Conservation (phyloP, 768 basidiomycete genomes). For the Phaeotremella fagi region DNA sequence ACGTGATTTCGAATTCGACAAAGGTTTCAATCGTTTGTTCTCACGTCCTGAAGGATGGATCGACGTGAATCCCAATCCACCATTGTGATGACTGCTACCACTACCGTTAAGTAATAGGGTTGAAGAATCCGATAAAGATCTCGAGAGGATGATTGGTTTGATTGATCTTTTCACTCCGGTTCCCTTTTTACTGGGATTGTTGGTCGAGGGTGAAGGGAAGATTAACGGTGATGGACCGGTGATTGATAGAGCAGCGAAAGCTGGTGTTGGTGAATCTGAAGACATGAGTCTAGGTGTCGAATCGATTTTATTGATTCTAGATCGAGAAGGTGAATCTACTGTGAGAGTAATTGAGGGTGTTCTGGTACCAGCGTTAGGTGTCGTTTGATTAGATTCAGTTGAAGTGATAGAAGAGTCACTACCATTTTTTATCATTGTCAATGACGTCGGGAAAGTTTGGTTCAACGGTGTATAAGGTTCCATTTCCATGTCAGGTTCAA, state of each 20-base stretch:
- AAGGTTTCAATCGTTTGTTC: slow-evolving; percentile 9
- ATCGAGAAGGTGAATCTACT: slow-evolving; percentile 9
- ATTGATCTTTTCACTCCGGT: slow-evolving; percentile 8
- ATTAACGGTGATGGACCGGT: slow-evolving; percentile 4
- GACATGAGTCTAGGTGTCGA: neutral
- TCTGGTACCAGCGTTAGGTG: neutral
- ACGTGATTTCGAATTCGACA: neutral
- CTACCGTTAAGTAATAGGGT: no score
- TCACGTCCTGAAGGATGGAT: slow-evolving; percentile 10
- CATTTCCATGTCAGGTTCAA: slow-evolving; percentile 9
- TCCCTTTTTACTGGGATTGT: neutral
- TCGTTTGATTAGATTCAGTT: neutral
- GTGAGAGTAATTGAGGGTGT: slow-evolving; percentile 17
- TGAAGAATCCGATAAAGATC: slow-evolving; percentile 10
- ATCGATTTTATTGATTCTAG: no score
- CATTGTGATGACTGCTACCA: neutral
- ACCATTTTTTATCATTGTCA: neutral
- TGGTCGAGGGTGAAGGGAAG: slow-evolving; percentile 2
- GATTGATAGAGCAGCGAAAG: slow-evolving; percentile 14
- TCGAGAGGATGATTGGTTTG: slow-evolving; percentile 5
- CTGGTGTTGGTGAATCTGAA: slow-evolving; percentile 10
- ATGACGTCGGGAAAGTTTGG: slow-evolving; percentile 18
- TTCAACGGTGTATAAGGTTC: slow-evolving; percentile 26
- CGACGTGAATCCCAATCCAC: neutral
- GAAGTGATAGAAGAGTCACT: neutral